Conservation (phyloP, 2,329 filamentous ascomycete genomes). For the Fusarium sp. region DNA sequence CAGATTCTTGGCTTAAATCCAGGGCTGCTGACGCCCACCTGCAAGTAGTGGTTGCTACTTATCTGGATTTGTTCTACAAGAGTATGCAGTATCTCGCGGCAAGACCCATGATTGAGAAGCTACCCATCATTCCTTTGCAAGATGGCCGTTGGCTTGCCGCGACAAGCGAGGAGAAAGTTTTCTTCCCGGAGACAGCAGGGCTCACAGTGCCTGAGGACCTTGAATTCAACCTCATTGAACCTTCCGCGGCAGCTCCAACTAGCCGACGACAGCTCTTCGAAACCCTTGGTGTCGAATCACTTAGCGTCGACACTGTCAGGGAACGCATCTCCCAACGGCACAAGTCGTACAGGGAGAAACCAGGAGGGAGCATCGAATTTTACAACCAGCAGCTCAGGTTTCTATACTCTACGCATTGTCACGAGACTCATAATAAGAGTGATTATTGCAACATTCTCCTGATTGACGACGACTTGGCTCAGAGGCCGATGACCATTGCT, state of each 20-base stretch:
- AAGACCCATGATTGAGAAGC: not conserved
- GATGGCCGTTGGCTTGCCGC: not conserved
- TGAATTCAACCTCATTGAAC: not conserved
- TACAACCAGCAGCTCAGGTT: not conserved
- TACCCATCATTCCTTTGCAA: not conserved
- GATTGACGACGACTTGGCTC: not conserved
- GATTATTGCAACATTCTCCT: accelerated
- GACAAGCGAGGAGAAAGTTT: not conserved
- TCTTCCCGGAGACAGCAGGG: not conserved
- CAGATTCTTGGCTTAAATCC: not conserved
- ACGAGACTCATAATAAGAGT: accelerated
- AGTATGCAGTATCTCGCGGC: too few relatives aligned
- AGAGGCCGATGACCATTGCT: accelerated
- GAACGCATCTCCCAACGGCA: not conserved
- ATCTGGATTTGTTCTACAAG: too few relatives aligned
- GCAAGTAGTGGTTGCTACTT: not conserved
- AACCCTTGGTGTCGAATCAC: accelerated
- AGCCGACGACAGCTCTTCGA: not conserved
- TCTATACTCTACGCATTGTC: not conserved
- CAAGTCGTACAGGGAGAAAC: not conserved
- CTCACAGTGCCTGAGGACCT: not conserved
- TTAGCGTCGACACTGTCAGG: accelerated
- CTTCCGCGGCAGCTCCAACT: accelerated
- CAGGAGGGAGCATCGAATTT: too few relatives aligned
- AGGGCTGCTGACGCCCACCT: too few relatives aligned